A percentile compares a stretch with the other conserved stretches of the same genome.
Conservation (phyloP, 768 basidiomycete genomes). For the Heimioporus sp. region DNA sequence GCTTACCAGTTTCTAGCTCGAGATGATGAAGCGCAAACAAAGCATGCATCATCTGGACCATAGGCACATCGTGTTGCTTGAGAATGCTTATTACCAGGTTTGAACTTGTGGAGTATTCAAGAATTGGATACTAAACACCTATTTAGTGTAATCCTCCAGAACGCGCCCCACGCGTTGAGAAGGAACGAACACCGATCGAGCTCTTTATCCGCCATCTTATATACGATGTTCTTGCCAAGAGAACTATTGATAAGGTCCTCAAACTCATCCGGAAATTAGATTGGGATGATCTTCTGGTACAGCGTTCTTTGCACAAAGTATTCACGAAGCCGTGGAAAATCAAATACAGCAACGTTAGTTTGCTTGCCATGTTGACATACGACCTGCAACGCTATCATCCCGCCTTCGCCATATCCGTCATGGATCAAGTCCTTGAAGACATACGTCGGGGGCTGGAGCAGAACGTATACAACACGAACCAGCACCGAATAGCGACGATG, state of each 20-base stretch:
- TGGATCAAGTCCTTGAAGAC: constrained; percentile 95
- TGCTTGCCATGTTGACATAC: constrained; percentile 92
- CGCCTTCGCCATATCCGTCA: constrained; percentile 80
- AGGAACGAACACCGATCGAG: constrained; percentile 82
- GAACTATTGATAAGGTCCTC: constrained; percentile 93
- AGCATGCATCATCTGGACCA: constrained; percentile 91
- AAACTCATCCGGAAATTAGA: constrained; percentile 91
- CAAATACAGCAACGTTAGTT: constrained; percentile 84
- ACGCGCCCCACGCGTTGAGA: constrained; percentile 79
- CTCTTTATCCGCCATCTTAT: constrained; percentile 96
- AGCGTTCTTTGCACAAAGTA: constrained; percentile 71
- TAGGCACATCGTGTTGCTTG: constrained; percentile 82
- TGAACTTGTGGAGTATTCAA: not conserved
- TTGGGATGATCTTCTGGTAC: constrained; percentile 77
- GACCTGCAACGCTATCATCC: constrained; percentile 93
- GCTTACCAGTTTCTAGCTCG: constrained; percentile 56
- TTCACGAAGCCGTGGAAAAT: constrained; percentile 99
- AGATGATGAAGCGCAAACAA: constrained; percentile 94
- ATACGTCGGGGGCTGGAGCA: constrained; percentile 88
- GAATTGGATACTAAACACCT: constrained; percentile 9
- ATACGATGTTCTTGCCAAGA: constrained; percentile 89
- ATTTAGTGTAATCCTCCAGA: constrained; percentile 94
- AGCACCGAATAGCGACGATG: constrained; percentile 85
- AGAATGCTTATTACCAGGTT: constrained; percentile 98
- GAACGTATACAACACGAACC: constrained; percentile 93